A percentile compares a stretch with the other conserved stretches of the same genome.
Conservation (phyloP, 1,284 basidiomycete species). For the Apiotrichum siamense region DNA sequence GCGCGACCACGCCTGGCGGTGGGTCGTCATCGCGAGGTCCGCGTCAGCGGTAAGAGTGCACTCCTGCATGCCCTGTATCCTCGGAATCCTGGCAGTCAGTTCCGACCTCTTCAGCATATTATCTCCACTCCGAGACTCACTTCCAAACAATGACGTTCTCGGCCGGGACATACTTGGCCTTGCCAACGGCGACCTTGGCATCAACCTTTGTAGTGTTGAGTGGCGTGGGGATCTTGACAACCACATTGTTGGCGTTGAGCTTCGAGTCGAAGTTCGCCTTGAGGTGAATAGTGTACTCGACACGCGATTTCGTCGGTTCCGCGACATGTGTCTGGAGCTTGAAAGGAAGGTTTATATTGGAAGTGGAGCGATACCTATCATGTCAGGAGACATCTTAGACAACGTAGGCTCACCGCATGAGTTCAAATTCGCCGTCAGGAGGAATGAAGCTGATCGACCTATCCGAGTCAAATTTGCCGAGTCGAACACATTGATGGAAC, state of each 20-base stretch:
- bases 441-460: slow-evolving; percentile 95
- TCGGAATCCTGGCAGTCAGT: slow-evolving; percentile 61
- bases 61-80: slow-evolving; percentile 89
- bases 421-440: slow-evolving; percentile 96
- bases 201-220: slow-evolving; percentile 88
- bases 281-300: slow-evolving; percentile 84
- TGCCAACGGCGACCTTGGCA: slow-evolving; percentile 83
- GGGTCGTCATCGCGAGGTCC: slow-evolving; percentile 75
- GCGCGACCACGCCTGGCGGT: slow-evolving; percentile 89
- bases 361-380: slow-evolving; percentile 83
- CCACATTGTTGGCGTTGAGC: slow-evolving; percentile 85
- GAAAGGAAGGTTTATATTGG: slow-evolving; percentile 91
- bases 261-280: slow-evolving; percentile 87
- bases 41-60: slow-evolving; percentile 79
- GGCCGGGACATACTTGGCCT: slow-evolving; percentile 92
- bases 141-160: slow-evolving; percentile 98
- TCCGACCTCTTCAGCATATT: neutral
- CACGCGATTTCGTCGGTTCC: slow-evolving; percentile 83
- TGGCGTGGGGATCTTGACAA: slow-evolving; percentile 90
- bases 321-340: slow-evolving; percentile 84
- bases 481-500: slow-evolving; percentile 96
- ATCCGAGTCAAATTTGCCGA: slow-evolving; percentile 88
- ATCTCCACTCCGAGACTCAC: slow-evolving; percentile 56
- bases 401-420: slow-evolving; percentile 84
- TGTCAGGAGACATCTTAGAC: neutral